A percentile compares a stretch with the other conserved stretches of the same genome.
Evolutionary conservation across 495 filamentous ascomycete genomes (phyloP).

Genomic region (Oleoguttula mirabilis): DNA sequence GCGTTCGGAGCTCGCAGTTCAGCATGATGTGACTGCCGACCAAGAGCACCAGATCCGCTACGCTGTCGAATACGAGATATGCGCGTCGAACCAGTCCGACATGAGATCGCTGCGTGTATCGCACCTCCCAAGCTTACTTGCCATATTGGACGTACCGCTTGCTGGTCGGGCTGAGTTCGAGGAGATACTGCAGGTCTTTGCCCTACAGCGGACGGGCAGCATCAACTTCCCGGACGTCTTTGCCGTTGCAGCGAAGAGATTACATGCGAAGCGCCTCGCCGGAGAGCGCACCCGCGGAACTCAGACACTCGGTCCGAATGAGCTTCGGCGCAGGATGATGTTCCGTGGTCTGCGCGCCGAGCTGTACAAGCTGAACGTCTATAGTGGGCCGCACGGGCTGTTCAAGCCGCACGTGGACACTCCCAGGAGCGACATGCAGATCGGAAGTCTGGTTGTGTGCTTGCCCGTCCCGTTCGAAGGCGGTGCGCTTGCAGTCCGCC

Average conservation of each 20-base stretch:
- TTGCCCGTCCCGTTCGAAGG: slow-evolving; percentile 39
- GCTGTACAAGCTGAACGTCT: slow-evolving; percentile 50
- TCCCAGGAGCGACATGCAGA: slow-evolving; percentile 35
- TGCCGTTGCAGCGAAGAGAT: neutral
- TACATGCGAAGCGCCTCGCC: neutral
- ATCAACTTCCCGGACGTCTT: neutral
- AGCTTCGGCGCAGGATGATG: neutral
- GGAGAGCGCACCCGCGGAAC: neutral
- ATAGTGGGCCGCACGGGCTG: slow-evolving; percentile 39
- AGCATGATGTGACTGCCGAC: neutral
- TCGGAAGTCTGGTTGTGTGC: slow-evolving; percentile 45
- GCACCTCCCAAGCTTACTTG: neutral
- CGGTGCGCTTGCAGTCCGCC: slow-evolving; percentile 29
- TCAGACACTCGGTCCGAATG: neutral
- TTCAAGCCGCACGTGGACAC: slow-evolving; percentile 48
- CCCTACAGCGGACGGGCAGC: neutral
- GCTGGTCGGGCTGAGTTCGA: neutral
- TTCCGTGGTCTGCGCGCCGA: slow-evolving; percentile 26
- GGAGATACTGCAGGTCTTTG: neutral
- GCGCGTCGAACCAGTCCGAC: neutral
- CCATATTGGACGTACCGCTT: neutral
- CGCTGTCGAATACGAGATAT: neutral
- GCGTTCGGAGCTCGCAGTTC: neutral
- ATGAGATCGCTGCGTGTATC: neutral
- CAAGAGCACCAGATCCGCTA: neutral